These are phyloP conservation scores for Haplosporangium sp. DNA, from an alignment of 371 early-diverging fungal genomes.

Conservation along the genomic window DNA sequence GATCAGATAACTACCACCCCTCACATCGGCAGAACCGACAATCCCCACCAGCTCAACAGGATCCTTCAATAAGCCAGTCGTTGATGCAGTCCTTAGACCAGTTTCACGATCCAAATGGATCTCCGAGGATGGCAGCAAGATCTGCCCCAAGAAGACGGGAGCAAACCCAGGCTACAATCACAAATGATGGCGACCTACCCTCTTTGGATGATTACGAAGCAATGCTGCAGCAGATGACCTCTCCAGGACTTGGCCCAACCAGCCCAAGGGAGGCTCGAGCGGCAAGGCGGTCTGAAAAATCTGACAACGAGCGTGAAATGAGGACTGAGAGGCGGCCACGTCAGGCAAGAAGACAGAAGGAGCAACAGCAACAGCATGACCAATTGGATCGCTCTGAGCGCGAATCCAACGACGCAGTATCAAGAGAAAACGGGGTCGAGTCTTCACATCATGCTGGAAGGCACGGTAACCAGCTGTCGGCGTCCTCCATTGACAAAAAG, in stretches of 20 bases:
- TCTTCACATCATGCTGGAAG: too few relatives aligned
- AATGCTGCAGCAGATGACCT: conserved; percentile 47
- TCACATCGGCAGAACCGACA: conserved; percentile 14
- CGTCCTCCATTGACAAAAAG: conserved; percentile 23
- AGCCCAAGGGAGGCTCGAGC: conserved; percentile 17
- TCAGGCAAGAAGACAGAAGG: conserved; percentile 22
- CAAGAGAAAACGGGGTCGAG: not conserved
- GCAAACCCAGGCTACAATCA: not conserved
- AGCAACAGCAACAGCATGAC: conserved; percentile 12
- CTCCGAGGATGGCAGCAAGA: conserved; percentile 19
- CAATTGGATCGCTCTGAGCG: conserved; percentile 1
- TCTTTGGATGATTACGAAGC: conserved; percentile 49
- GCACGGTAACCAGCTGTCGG: not conserved
- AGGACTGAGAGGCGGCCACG: not conserved
- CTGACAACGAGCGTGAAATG: conserved; percentile 10
- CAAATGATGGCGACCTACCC: conserved; percentile 16
- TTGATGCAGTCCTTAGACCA: conserved; percentile 30
- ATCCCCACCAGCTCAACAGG: conserved; percentile 12
- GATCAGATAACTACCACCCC: too few relatives aligned
- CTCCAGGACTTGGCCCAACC: conserved; percentile 19
- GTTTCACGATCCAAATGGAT: conserved; percentile 14
- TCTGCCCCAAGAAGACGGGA: conserved; percentile 28
- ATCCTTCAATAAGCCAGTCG: conserved; percentile 10
- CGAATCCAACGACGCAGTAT: not conserved
- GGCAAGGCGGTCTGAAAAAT: conserved; percentile 22